Percentiles rank a stretch among this genome's conserved stretches.
phyloP scores from a whole-genome alignment of 352 stramenopile species.

The Phytopythium oedochilum region DNA sequence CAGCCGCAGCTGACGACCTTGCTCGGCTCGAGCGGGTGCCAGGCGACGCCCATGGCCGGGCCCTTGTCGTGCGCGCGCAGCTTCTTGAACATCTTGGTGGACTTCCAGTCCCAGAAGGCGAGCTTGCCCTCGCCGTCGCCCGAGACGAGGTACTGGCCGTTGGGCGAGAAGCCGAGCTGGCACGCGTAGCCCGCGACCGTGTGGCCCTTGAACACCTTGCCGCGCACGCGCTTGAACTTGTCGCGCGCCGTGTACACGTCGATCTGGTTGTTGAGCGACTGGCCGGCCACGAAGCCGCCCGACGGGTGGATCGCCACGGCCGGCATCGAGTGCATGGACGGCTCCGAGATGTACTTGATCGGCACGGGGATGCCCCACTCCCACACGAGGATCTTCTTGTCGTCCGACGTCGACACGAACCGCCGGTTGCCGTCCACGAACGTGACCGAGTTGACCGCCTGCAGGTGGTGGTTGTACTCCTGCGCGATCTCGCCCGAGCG shows the following conservation, averaged over 20 bases:
- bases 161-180: slow-evolving; percentile 94
- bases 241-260: slow-evolving; percentile 94
- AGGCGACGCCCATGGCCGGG: slow-evolving; percentile 93
- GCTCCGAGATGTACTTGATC: slow-evolving; percentile 99
- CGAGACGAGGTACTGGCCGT: slow-evolving; percentile 92
- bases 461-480: slow-evolving; percentile 99
- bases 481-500: slow-evolving; percentile 93
- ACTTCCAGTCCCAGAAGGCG: slow-evolving; percentile 99
- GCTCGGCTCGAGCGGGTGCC: slow-evolving; percentile 97
- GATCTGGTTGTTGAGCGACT: slow-evolving; percentile 99
- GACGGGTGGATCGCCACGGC: slow-evolving; percentile 93
- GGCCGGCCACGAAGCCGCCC: slow-evolving; percentile 90
- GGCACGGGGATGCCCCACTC: slow-evolving; percentile 97
- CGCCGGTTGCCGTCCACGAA: slow-evolving; percentile 97
- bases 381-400: slow-evolving; percentile 99
- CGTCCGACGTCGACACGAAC: slow-evolving; percentile 95
- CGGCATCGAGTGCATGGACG: slow-evolving; percentile 99
- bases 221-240: slow-evolving; percentile 94
- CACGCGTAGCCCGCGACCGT: slow-evolving; percentile 96
- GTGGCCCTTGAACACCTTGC: slow-evolving; percentile 93
- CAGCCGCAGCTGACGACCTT: slow-evolving; percentile 97
- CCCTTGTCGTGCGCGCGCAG: slow-evolving; percentile 90
- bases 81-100: slow-evolving; percentile 89
- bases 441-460: slow-evolving; percentile 97
- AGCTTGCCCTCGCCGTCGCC: slow-evolving; percentile 97